Evolutionary conservation across 2,329 filamentous ascomycete species (phyloP), one percentile per base, ranked within the genome.

Genomic region (Talaromyces sp.): DNA sequence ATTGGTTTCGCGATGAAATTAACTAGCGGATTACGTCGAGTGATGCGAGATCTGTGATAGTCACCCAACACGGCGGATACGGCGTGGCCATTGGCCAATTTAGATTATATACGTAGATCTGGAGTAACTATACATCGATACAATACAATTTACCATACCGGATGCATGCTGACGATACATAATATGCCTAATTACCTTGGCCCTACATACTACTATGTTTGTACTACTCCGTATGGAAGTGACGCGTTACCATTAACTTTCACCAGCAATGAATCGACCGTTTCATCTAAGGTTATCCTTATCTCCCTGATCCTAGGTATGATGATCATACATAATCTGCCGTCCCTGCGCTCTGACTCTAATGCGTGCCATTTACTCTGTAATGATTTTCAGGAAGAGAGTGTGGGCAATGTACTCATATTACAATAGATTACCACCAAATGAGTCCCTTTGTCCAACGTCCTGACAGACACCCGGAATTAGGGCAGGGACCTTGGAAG

Each of bases 241-340:
- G 50, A 54, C 39, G 33, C 2, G 33, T 56, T 37, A 19, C 11
- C 33, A 37, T 56, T 22, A 35, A 56, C 33, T 56, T 56, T 39
- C 49, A 37, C 52, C 52, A 25, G 33, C 52, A 56, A 56, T 56
- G 52, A 56, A 56, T 39, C 33, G 52, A 15, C 52, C 52, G 52
- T 56, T 56, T 56, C 52, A 56, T 33, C n/a, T 56, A 15, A 56
- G 52, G 39, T 56, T 56, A 56, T 56, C 52, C 52, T 37, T 25
- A 56, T 56, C 52, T 37, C 52, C n/a, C 52, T 39, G 19, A 11
- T 35, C 50, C 22, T 17, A 50, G 47, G 27, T n/a, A 52, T 52
- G 31, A 56, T 56, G 52, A 56, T 39, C 33, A 37, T 25, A 56
- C 22, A 39, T 15, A 56, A 56, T 2, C n/a, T 31, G 10, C 25